A percentile compares a stretch with the other conserved stretches of the same genome.
These are phyloP conservation scores for Vicia faba DNA, from an alignment of 306 rosid species.

Conservation along the genomic window DNA sequence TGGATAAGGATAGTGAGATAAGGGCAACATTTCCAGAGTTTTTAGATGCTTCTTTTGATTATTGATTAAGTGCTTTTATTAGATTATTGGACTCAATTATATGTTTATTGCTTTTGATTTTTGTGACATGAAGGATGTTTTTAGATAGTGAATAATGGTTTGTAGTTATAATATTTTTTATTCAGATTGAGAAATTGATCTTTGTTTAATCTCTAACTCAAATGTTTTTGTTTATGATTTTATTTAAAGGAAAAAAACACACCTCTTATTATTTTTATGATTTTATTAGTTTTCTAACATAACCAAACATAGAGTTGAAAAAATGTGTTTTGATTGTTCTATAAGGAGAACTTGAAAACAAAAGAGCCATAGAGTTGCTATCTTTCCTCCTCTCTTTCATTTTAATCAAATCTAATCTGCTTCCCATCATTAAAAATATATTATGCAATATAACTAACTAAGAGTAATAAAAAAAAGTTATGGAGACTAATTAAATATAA, in stretches of 20 bases:
- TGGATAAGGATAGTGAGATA: slow-evolving; percentile 78
- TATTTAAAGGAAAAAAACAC: neutral
- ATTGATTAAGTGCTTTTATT: slow-evolving; percentile 36
- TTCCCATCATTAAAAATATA: too few relatives aligned
- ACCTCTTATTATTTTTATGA: neutral
- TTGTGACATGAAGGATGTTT: neutral
- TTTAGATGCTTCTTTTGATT: slow-evolving; percentile 68
- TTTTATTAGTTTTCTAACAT: too few relatives aligned
- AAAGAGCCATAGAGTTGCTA: too few relatives aligned
- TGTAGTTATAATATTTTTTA: neutral
- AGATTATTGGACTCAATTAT: neutral
- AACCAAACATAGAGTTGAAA: too few relatives aligned
- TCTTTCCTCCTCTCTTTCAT: too few relatives aligned
- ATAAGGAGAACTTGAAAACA: too few relatives aligned
- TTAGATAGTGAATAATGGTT: neutral
- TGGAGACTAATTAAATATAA: neutral
- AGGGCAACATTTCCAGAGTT: slow-evolving; percentile 71
- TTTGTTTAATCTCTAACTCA: neutral
- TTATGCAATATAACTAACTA: too few relatives aligned
- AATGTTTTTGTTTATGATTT: neutral
- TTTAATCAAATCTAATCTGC: too few relatives aligned
- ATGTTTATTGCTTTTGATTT: neutral
- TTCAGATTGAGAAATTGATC: neutral
- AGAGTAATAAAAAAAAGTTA: too few relatives aligned
- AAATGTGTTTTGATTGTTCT: too few relatives aligned